These are phyloP conservation scores for Pythium rishiriense DNA, from an alignment of 352 stramenopile genomes.

Conservation along the genomic window DNA sequence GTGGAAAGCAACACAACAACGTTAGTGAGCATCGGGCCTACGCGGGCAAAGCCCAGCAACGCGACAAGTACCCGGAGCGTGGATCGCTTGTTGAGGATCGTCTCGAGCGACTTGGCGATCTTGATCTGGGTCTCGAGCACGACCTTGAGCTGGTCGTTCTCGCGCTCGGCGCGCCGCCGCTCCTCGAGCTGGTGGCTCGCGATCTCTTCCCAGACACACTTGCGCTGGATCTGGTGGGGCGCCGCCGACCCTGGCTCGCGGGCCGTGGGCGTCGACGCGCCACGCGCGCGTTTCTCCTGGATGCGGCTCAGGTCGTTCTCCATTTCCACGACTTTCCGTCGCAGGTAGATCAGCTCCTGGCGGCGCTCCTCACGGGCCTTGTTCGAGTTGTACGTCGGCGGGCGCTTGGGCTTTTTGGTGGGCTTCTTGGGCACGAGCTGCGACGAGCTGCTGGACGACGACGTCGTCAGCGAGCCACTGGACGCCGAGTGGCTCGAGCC, in stretches of 20 bases:
- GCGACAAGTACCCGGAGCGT: conserved; percentile 27
- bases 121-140: conserved; percentile 56
- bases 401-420: conserved; percentile 23
- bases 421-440: conserved; percentile 13
- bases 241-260: not conserved
- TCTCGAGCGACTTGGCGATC: conserved; percentile 43
- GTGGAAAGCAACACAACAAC: conserved; percentile 1
- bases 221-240: not conserved
- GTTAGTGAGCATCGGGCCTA: conserved; percentile 6
- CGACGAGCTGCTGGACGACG: not conserved
- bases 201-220: conserved; percentile 31
- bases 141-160: conserved; percentile 46
- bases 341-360: conserved; percentile 29
- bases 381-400: conserved; percentile 32
- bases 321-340: conserved; percentile 25
- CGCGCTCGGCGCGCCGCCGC: conserved; percentile 32
- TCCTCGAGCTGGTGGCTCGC: conserved; percentile 26
- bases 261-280: not conserved
- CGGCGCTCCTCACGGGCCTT: conserved; percentile 28
- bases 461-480: conserved; percentile 1
- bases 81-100: conserved; percentile 40
- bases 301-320: conserved; percentile 25
- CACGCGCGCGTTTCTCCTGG: conserved; percentile 13
- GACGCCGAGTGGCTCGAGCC: conserved; percentile 1
- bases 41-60: not conserved